Evolutionary conservation across 305 asterid species (phyloP), one percentile per base, ranked within the genome.

Genomic region (Fraxinus platypoda): DNA sequence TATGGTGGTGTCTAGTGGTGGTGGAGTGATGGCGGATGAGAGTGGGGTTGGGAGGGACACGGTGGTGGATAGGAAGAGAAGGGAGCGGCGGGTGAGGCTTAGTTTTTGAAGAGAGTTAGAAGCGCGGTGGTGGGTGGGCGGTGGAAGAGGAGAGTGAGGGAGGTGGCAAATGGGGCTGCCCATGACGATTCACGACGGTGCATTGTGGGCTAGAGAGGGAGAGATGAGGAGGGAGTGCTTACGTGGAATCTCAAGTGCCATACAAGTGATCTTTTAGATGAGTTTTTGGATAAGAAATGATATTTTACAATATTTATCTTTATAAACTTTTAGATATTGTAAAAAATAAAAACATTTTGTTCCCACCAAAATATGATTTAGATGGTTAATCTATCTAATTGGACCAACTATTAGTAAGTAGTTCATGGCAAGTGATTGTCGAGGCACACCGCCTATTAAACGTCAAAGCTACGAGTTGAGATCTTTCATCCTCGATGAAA

Each of bases 1-100:
- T 87, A 94, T 76, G 81, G 95, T 92, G 80, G 94, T 91, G 91
- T 94, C 97, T 3, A 91, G 93, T 0, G 86, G 37, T 0, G 88
- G 89, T 4, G 84, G 74, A 19, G 86, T 8, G 80, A 76, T 64
- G 81, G 86, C 78, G 88, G 88, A 2, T 84, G 88, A 34, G 80
- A 76, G 79, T 19, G 87, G 81, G 33, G 85, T 30, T 66, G 82
- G 43, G 80, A 89, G 85, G 75, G 91, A 82, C 80, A 81, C 82
- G 25, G 91, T 76, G 88, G 93, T 82, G 86, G 94, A 87, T 86
- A 87, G 90, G 88, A 86, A 88, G 85, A 89, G 91, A 25, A 90
- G 89, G 79, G 96, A 89, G 81, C 93, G 95, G 85, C 96, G 97
- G 72, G 87, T 87, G 72, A 90, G 77, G 71, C 28, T 66, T 8